phyloP scores from a whole-genome alignment of 2,329 filamentous ascomycete species.

The Paracorniculantispora psalliotae region DNA sequence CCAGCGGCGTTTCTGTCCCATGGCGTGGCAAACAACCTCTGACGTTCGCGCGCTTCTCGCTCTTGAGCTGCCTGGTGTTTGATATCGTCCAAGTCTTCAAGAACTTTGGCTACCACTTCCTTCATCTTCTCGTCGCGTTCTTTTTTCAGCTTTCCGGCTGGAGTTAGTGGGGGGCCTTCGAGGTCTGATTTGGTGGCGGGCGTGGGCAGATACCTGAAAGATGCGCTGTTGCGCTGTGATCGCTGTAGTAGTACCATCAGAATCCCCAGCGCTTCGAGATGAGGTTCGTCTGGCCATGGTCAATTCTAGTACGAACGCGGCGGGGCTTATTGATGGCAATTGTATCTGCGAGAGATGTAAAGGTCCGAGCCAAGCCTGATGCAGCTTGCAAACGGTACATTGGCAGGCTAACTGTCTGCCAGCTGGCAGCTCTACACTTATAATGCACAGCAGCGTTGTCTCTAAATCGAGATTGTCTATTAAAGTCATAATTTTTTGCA shows the following conservation, averaged over 20 bases:
- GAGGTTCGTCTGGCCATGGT: neutral
- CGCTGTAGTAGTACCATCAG: conserved; percentile 14
- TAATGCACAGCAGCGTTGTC: neutral
- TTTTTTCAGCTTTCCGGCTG: conserved; percentile 25
- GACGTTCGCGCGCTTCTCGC: conserved; percentile 20
- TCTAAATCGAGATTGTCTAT: neutral
- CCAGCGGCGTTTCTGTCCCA: neutral
- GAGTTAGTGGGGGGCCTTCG: neutral
- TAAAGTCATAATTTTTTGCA: conserved; percentile 16
- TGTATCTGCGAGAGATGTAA: neutral
- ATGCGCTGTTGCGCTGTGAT: conserved; percentile 26
- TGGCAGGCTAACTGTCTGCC: neutral
- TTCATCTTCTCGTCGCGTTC: conserved; percentile 25
- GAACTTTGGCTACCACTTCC: conserved; percentile 21
- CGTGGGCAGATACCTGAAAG: conserved; percentile 19
- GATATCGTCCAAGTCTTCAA: conserved; percentile 22
- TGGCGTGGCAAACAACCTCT: conserved; percentile 18
- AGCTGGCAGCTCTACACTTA: neutral
- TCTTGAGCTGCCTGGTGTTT: conserved; percentile 19
- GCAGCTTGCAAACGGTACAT: neutral
- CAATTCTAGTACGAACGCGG: neutral
- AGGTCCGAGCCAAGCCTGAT: neutral
- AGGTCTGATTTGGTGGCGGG: neutral
- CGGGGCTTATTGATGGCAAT: neutral
- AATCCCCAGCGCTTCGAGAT: neutral